Base-by-base conservation (phyloP, 306 rosid genomes). In the Acacia crassicarpa region DNA sequence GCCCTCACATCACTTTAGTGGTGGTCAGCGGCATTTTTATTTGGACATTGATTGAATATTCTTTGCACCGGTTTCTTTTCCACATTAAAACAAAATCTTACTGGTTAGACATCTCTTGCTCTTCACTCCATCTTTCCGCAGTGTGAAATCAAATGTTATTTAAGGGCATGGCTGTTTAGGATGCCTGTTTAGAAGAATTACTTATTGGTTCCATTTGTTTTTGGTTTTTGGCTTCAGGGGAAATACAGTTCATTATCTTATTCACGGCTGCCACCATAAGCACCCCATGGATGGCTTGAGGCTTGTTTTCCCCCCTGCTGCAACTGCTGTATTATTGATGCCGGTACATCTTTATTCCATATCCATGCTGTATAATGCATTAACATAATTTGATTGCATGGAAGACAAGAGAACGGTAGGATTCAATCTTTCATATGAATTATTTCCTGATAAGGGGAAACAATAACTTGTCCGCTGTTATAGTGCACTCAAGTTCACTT, bases 241-340 rank as follows among this genome's bases (percentile, higher is more conserved):
- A 81, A 96, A 96, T 87, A 96, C 98, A 58, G 0, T 80, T 23
- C 99, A 96, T 86, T 93, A 93, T 91, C 97, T 96, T 77, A 88
- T 96, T 66, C 99, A 96, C 81, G 99, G 99, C 75, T 93, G 97
- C 89, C 99, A 96, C 84, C 99, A 93, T 84, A 96, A 96, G 84
- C 98, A 96, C 79, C 99, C 99, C 12, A 96, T 93, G 98, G 99
- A 96, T 78, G 90, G 98, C 67, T 83, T 96, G 88, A 89, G 99
- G 74, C 99, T 96, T 71, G 99, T 96, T 83, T 93, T 96, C 32
- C 99, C 99, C 77, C 99, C 99, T 2, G 75, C 97, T 79, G 98
- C 94, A 59, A 91, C 99, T 14, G 97, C 97, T 81, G 40, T 92
- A 82, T 83, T 96, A 63, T 84, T 87, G 61, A 9, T 89, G 20